A percentile compares a stretch with the other conserved stretches of the same genome.
Evolutionary conservation across 2,329 filamentous ascomycete genomes (phyloP).

Genomic region (Venturia carpophila): DNA sequence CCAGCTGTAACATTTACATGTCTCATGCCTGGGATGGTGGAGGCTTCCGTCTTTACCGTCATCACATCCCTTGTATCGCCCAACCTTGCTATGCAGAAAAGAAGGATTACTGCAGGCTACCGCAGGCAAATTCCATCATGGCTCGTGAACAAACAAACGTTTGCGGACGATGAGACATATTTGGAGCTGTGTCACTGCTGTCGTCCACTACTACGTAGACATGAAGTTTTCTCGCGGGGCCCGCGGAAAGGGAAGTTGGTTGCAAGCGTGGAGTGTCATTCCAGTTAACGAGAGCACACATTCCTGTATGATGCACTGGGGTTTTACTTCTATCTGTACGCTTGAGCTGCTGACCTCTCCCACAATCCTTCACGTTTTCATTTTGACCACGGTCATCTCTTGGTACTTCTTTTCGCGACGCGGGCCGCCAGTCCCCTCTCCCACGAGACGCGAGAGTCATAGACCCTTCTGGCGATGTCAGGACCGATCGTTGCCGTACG

Average conservation of each 20-base stretch:
- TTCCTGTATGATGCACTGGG: neutral
- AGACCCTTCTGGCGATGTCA: neutral
- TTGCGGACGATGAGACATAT: neutral
- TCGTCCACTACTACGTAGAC: neutral
- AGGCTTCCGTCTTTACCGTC: neutral
- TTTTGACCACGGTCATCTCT: neutral
- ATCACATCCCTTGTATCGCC: neutral
- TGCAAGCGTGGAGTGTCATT: neutral
- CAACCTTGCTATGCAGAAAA: neutral
- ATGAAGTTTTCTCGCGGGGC: neutral
- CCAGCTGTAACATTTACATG: neutral
- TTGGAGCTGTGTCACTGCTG: neutral
- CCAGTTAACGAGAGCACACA: neutral
- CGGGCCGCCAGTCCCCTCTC: neutral
- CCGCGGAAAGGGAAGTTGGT: neutral
- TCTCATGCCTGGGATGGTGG: neutral
- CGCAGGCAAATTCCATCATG: neutral
- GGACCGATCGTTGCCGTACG: neutral
- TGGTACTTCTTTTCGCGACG: neutral
- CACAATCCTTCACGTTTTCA: neutral
- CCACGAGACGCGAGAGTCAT: neutral
- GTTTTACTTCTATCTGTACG: neutral
- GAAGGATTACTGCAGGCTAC: neutral
- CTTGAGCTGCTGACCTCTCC: neutral
- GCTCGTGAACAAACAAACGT: neutral